Base-by-base conservation (phyloP, 75 land plant genomes). In the Pinus albicaulis region DNA sequence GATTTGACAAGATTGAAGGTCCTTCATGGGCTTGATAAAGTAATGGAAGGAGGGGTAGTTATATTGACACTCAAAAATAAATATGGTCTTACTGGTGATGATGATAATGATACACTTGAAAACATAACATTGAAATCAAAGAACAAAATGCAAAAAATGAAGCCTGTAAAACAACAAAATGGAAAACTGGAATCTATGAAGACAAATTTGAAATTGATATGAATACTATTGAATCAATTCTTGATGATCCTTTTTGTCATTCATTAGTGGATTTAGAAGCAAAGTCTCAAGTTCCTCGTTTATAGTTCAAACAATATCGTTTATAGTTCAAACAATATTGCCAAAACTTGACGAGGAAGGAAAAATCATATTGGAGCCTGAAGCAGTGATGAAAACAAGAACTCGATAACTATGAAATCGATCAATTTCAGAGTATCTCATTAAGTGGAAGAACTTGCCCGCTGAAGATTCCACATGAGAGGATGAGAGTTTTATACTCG, bases 1-100 rank as follows among this genome's bases (percentile, higher is more conserved):
- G 82, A 92, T 78, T 78, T 98, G 72, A 98, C 94, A 59, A 98
- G 99, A 20, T 75, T 95, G 41, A 98, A 98, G 86, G 81, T 98
- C 64, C 92, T 95, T 76, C 96, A 98, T 90, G 98, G 99, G n/a
- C 80, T 98, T 76, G 98, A 98, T 77, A 91, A 91, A 84, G 96
- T 98, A 61, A 76, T 93, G 69, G 99, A 95, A 79, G 99, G 99
- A 79, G 99, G 94, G 34, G 95, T 93, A n/a, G 92, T 98, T 73
- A 94, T 98, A 48, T 82, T 98, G 79, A 98, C 99, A 2, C 91
- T 98, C 36, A 98, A 93, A 66, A 98, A 98, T 85, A 90, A 90
- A 36, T 82, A 76, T 59, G 90, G 95, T 73, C 90, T 98, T 75
- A 87, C 86, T 68, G 86, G 79, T 76, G 99, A 89, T 74, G 96